Base-by-base conservation (phyloP, 2,329 filamentous ascomycete genomes). In the Plectosphaerella sp. region DNA sequence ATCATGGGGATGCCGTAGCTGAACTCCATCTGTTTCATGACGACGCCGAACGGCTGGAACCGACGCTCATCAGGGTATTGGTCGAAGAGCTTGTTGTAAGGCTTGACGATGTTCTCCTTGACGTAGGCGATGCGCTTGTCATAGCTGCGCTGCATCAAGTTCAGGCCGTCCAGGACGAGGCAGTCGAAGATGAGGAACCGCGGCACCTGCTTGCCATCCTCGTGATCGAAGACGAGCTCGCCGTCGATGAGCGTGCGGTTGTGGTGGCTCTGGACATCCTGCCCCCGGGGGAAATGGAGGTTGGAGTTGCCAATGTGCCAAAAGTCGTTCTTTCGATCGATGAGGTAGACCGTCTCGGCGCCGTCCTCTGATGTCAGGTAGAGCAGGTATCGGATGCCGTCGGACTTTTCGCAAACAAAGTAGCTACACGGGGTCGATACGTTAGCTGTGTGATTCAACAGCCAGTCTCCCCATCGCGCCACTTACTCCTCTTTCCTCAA, bases 261-360 rank as follows among this genome's bases (percentile, higher is more conserved):
- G 66, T 97, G 91, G 67, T 89, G 97, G 14, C 75, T 78, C 43
- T 76, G 71, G 11, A 82, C 78, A 58, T 88, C 80, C 43, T 80
- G 75, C 37, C 82, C 82, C 20, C 87, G 75, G 0, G 94, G 94
- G 60, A 97, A 92, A 68, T 96, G 91, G 22, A 97, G 79, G 52
- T 75, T 79, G 50, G 74, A 75, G 55, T 80, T 77, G 28, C 82
- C 80, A 55, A 97, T 83, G 64, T 81, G 91, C 82, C 93, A 96
- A 76, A 94, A 99, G 68, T 97, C 91, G 73, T 99, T 97, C 73
- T 92, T 96, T 65, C 94, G 91, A 72, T 99, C 93, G 72, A 99
- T 96, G 52, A 99, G 79, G 73, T 96, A 97, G 65, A 94, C 89
- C 22, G 86, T 80, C 66, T 95, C 91, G 47, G 66, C 59, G 50